Conservation (phyloP, 2,329 filamentous ascomycete species). For the Verticillium alfalfae region DNA sequence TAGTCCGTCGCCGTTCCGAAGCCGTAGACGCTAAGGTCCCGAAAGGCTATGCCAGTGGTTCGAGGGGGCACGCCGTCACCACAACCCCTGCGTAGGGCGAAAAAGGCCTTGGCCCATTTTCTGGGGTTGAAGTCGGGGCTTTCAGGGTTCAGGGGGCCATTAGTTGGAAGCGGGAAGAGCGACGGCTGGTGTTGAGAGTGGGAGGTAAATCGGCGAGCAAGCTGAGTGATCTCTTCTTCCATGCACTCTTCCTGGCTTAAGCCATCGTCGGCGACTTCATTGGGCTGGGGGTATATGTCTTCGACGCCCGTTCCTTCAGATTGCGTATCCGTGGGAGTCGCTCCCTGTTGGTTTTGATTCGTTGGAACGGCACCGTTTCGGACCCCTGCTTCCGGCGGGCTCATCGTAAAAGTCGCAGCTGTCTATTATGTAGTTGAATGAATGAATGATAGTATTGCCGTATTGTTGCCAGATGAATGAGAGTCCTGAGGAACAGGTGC, state of each 20-base stretch:
- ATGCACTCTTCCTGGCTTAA: neutral
- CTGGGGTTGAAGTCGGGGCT: slow-evolving; percentile 31
- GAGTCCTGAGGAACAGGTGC: neutral
- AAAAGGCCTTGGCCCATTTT: slow-evolving; percentile 37
- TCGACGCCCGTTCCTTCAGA: neutral
- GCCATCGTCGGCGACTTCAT: neutral
- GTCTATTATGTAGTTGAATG: too few relatives aligned
- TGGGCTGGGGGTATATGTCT: neutral
- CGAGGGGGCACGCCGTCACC: slow-evolving; percentile 19
- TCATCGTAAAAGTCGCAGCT: neutral
- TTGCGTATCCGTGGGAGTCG: neutral
- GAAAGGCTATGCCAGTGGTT: slow-evolving; percentile 28
- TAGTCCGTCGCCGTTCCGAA: slow-evolving; percentile 33
- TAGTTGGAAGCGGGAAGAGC: slow-evolving; percentile 13
- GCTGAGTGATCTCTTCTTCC: slow-evolving; percentile 15
- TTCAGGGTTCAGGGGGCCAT: slow-evolving; percentile 28
- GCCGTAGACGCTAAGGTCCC: slow-evolving; percentile 34
- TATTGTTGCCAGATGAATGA: neutral
- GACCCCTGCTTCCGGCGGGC: neutral
- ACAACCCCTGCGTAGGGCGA: slow-evolving; percentile 14
- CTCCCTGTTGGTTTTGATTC: neutral
- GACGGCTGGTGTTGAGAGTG: slow-evolving; percentile 13
- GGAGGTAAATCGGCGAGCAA: slow-evolving; percentile 19
- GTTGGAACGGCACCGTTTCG: neutral
- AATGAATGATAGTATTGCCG: too few relatives aligned